These are phyloP conservation scores for Cytospora piceicola DNA, from an alignment of 2,329 filamentous ascomycete species.

Conservation along the genomic window DNA sequence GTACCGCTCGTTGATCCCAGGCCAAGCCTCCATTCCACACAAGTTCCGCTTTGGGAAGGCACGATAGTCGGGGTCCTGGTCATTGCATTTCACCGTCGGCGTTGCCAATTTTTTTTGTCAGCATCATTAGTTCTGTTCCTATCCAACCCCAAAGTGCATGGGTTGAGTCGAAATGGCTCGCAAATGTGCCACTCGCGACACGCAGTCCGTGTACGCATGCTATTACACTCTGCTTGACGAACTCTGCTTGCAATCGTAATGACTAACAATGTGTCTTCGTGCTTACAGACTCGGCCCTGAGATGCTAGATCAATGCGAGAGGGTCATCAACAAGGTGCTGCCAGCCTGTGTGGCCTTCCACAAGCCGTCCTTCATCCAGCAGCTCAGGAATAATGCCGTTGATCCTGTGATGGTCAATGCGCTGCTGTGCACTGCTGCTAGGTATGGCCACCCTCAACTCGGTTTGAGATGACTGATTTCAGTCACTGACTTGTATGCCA, in stretches of 20 bases:
- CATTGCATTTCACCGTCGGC: not conserved
- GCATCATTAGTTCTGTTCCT: not conserved
- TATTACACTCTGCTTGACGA: not conserved
- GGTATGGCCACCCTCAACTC: conserved; percentile 49
- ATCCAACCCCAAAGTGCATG: not conserved
- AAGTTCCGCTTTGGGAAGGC: not conserved
- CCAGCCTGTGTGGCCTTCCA: conserved; percentile 66
- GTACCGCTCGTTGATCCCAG: conserved; percentile 2
- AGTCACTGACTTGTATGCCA: conserved; percentile 6
- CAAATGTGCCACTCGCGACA: not conserved
- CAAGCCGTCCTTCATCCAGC: conserved; percentile 64
- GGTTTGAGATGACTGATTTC: not conserved
- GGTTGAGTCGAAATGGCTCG: not conserved
- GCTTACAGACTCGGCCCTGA: conserved; percentile 56
- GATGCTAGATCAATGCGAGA: conserved; percentile 61
- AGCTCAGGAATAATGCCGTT: conserved; percentile 60
- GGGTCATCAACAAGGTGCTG: conserved; percentile 63
- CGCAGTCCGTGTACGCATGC: not conserved
- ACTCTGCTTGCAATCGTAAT: not conserved
- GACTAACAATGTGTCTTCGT: conserved; percentile 9
- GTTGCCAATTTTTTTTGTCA: no score
- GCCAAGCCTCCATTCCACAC: not conserved
- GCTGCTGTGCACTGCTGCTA: conserved; percentile 59
- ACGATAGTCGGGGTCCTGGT: not conserved
- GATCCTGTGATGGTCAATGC: conserved; percentile 62